Base-by-base conservation (phyloP, 2,329 filamentous ascomycete species). In the Penicillium sp. region DNA sequence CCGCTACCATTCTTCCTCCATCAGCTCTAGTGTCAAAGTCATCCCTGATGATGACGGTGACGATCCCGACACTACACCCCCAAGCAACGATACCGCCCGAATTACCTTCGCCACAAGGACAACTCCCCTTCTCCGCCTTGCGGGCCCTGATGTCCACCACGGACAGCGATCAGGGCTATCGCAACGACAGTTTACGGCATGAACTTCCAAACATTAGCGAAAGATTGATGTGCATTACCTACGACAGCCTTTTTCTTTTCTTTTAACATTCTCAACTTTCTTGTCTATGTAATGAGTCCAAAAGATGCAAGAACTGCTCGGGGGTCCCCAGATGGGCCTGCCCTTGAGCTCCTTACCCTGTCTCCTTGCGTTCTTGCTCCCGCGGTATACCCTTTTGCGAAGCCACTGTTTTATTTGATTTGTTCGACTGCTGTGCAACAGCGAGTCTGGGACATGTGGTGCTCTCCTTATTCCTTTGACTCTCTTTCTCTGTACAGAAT, bases 1-100 rank as follows among this genome's bases (percentile, higher is more conserved):
- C 3, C 68, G 72, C 11, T 69, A 69, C 28, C 69, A 74, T 52
- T 77, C 71, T n/a, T 75, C 75, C 3, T 56, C 71, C 59, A 51
- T 73, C 45, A 70, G 64, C 39, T 66, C 67, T 26, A 70, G 60
- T 27, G 54, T 70, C 32, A 64, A 59, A 25, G 63, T 72, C 2
- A 49, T 62, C 6, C 69, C 70, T 2, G 56, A 63, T 37, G 54
- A 63, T 25, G 65, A 62, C 8, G 51, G 49, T n/a, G 23, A 53
- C 25, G 41, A 48, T 31, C 38, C 45, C 4, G 39, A 50, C 6
- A 44, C 42, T 10, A 37, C 43, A 16, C 53, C 54, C 7, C 44
- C 45, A 4, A 52, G 45, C 30, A 63, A 65, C 33, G 56, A 56
- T 16, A 65, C 62, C 5, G 55, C 54, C 6, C 45, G 43, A 3